A percentile compares a stretch with the other conserved stretches of the same genome.
These are phyloP conservation scores for Fusarium pseudocircinatum DNA, from an alignment of 2,329 filamentous ascomycete genomes.

Conservation along the genomic window DNA sequence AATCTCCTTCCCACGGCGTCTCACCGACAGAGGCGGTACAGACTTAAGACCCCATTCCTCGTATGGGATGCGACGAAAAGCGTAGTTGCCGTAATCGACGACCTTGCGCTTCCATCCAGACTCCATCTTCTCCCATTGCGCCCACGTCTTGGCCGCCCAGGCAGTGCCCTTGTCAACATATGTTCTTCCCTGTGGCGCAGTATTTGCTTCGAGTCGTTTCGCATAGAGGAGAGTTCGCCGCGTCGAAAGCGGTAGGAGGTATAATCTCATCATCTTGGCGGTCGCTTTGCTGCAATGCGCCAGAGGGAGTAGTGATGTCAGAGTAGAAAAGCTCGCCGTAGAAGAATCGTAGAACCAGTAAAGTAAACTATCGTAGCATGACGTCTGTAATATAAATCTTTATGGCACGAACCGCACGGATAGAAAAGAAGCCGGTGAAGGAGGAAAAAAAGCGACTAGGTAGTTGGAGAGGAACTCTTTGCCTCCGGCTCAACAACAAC, in stretches of 20 bases:
- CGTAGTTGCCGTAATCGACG: slow-evolving; percentile 85
- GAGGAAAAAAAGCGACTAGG: neutral
- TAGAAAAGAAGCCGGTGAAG: slow-evolving; percentile 12
- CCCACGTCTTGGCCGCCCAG: slow-evolving; percentile 82
- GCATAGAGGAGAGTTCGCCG: slow-evolving; percentile 92
- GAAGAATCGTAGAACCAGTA: neutral
- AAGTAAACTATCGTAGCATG: slow-evolving; percentile 30
- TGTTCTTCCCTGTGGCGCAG: slow-evolving; percentile 58
- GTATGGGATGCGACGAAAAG: slow-evolving; percentile 88
- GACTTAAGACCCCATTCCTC: slow-evolving; percentile 99
- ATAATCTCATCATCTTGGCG: slow-evolving; percentile 86
- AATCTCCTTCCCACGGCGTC: slow-evolving; percentile 70
- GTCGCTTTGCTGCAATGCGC: neutral
- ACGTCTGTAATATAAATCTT: slow-evolving; percentile 11
- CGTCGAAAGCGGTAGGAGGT: slow-evolving; percentile 92
- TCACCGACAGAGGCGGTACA: slow-evolving; percentile 80
- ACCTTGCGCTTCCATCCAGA: slow-evolving; percentile 88
- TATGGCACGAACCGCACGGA: slow-evolving; percentile 6
- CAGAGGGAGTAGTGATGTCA: neutral
- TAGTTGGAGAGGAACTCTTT: slow-evolving; percentile 6
- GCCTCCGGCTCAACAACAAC: slow-evolving; percentile 16
- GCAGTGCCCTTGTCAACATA: slow-evolving; percentile 74
- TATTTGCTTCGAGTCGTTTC: slow-evolving; percentile 73
- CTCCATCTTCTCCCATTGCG: slow-evolving; percentile 85
- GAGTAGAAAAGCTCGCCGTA: neutral